phyloP scores from a whole-genome alignment of 1,284 basidiomycete genomes.

The Sporisorium iseilematis-ciliati region DNA sequence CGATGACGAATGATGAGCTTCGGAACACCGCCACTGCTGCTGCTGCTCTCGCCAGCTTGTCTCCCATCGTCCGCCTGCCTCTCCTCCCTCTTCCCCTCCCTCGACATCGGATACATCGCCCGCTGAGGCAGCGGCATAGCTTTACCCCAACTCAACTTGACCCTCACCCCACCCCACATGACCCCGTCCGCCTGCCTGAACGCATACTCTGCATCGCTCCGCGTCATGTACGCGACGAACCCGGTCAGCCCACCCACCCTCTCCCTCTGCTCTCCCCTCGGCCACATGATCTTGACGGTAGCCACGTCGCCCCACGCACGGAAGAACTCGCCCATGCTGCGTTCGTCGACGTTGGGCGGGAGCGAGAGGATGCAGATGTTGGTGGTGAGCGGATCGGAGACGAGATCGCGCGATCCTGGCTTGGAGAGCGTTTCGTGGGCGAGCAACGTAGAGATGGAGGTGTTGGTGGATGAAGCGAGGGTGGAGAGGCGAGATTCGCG shows the following conservation, averaged over 20 bases:
- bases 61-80: background rate
- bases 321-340: constrained; percentile 85
- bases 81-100: background rate
- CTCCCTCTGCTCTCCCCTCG: constrained; percentile 72
- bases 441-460: constrained; percentile 40
- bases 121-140: constrained; percentile 82
- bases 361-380: constrained; percentile 90
- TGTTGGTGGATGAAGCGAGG: constrained; percentile 28
- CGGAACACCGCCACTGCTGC: constrained; percentile 6
- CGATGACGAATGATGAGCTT: constrained; percentile 33
- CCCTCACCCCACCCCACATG: constrained; percentile 86
- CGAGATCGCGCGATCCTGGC: constrained; percentile 83
- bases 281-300: constrained; percentile 71
- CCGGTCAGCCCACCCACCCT: constrained; percentile 84
- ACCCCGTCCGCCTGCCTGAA: constrained; percentile 87
- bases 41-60: background rate
- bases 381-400: constrained; percentile 83
- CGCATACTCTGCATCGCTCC: constrained; percentile 87
- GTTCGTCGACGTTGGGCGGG: constrained; percentile 85
- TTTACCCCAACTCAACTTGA: constrained; percentile 95
- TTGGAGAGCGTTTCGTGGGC: constrained; percentile 82
- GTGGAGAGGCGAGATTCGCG: constrained; percentile 80
- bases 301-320: constrained; percentile 74
- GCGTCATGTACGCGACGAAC: constrained; percentile 94
- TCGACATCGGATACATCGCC: constrained; percentile 32